Base-by-base conservation (phyloP, 1,139 yeast genomes). In the Pichia terricola region DNA sequence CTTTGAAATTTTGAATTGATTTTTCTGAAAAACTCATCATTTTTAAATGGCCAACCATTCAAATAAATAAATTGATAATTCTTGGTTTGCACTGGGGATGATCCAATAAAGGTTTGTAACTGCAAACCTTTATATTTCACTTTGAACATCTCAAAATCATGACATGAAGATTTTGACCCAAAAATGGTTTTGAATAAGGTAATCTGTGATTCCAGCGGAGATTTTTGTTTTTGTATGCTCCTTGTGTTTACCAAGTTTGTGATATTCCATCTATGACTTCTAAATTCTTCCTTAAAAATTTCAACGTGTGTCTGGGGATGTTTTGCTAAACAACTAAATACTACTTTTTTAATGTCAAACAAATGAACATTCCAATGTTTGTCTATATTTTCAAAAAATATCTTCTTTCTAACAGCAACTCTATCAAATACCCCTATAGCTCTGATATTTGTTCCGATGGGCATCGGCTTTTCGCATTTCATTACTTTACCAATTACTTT, bases 361-460 rank as follows among this genome's bases (percentile, higher is more conserved):
- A 68, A 40, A 22, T 65, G 46, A 32, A 56, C 53, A 36, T 50
- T 46, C 41, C 53, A 48, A 0, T 69, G 9, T 4, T 54, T 47
- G 5, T 56, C 34, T 5, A 42, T 28, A 8, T 31, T 35, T 5
- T 40, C 51, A n/a, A 55, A 36, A 3, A 64, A 39, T 8, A 62
- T 63, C 8, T 49, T 52, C 36, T 70, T 64, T 30, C 95, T 64
- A 2, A 84, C 88, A 0, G 89, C 88, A 2, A 76, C 43, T 35
- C 65, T 68, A 25, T 66, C 61, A 56, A 81, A 81, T 25, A 84
- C 45, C 45, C 75, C 71, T 4, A 64, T 54, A 0, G 77, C 71
- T 0, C 59, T 46, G 1, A 81, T 70, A 0, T 59, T 50, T 0
- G 94, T 80, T 0, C 94, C 94, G 1, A 28, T 33, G 3, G 40